phyloP scores from a whole-genome alignment of 345 rosid genomes.

The Ceriops decandra region DNA sequence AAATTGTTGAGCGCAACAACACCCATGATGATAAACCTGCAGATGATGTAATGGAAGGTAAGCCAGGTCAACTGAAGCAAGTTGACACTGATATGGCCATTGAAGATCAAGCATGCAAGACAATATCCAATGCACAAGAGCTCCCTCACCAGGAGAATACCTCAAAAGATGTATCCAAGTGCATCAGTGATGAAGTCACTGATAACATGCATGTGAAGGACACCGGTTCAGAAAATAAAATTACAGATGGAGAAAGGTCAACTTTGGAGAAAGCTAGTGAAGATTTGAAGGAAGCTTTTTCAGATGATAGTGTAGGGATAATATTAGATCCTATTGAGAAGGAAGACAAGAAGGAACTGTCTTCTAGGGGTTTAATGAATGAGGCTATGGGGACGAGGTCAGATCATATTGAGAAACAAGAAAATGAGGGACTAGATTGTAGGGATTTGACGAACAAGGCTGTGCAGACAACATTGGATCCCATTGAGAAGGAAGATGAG shows the following conservation, averaged over 20 bases:
- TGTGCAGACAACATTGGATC: background rate
- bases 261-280: conserved; percentile 22
- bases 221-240: conserved; percentile 14
- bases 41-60: conserved; percentile 26
- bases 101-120: conserved; percentile 17
- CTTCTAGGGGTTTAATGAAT: conserved; percentile 9
- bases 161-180: conserved; percentile 26
- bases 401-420: conserved; percentile 11
- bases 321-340: conserved; percentile 17
- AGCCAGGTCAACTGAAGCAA: conserved; percentile 23
- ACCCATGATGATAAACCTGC: conserved; percentile 23
- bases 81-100: conserved; percentile 20
- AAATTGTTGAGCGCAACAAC: conserved; percentile 15
- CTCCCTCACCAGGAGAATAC: conserved; percentile 16
- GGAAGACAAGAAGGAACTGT: conserved; percentile 15
- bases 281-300: conserved; percentile 18
- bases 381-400: background rate
- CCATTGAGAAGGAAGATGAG: background rate
- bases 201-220: conserved; percentile 14
- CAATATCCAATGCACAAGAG: conserved; percentile 10
- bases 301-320: conserved; percentile 12
- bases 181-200: conserved; percentile 14
- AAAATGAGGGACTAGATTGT: conserved; percentile 12
- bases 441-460: conserved; percentile 8
- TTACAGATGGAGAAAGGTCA: conserved; percentile 17